Base-by-base conservation (phyloP, 1,284 basidiomycete species). In the Boletus smithii region DNA sequence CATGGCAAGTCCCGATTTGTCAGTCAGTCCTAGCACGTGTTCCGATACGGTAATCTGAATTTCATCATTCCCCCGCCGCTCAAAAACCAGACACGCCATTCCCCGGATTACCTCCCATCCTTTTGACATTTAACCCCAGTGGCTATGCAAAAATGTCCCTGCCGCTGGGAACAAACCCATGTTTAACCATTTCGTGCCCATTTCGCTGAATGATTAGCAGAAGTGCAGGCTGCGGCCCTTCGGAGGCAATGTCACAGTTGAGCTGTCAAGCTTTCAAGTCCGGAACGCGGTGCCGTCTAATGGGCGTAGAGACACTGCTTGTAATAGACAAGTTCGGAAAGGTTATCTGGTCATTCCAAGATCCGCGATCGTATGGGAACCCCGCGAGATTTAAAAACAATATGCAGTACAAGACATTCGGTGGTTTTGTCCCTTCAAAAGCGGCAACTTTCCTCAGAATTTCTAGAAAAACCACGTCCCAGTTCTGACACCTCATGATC, bases 21-120 rank as follows among this genome's bases (percentile, higher is more conserved):
- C 18, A 51, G 38, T 57, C 55, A 51, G n/a, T 56, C 23, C 9
- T 51, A 52, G 36, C 65, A 67, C 65, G 61, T 63, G 59, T 38
- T 17, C 42, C 20, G n/a, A n/a, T 8, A 34, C 20, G 5, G 32
- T 4, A 35, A 17, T 5, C 16, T 0, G 9, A 49, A 59, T 57
- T 61, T 51, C 39, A 40, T 31, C 18, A 54, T 39, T 18, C 3
- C 37, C 27, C 32, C 45, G 33, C 46, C 50, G 41, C 43, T 33
- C 26, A 50, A 55, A 51, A 23, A 34, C 40, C 45, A 18, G 29
- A 17, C 9, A 26, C 20, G 6, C 22, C 32, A 26, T 40, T 44
- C 58, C 55, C 58, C 53, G n/a, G 47, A 53, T 52, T 26, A n/a
- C 33, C 17, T 1, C 23, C 6, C 23, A 5, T 24, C 8, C 23